Percentiles rank a stretch among this genome's conserved stretches.
Conservation (phyloP, 768 basidiomycete species). For the Mycena latifolia region DNA sequence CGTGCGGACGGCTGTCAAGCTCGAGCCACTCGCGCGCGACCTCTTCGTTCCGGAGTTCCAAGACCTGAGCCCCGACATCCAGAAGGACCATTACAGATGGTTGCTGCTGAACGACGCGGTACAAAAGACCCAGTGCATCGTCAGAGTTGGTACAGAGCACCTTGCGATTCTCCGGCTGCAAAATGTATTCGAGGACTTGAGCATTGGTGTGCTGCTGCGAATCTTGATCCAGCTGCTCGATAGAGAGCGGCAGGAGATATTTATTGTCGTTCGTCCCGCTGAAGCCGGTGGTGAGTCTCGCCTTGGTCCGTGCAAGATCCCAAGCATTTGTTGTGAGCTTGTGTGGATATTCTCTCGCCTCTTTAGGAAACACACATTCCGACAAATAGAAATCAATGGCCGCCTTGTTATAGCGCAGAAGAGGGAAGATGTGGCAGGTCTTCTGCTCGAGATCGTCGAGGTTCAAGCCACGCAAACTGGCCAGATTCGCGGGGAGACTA, state of each 20-base stretch:
- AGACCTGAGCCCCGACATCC: conserved; percentile 70
- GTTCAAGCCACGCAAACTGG: conserved; percentile 56
- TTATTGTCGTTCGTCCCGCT: conserved; percentile 68
- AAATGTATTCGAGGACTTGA: conserved; percentile 52
- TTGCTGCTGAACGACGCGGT: conserved; percentile 46
- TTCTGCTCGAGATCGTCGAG: conserved; percentile 51
- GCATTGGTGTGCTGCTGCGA: conserved; percentile 63
- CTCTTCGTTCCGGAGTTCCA: conserved; percentile 60
- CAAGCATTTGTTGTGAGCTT: conserved; percentile 63
- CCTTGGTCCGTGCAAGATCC: conserved; percentile 61
- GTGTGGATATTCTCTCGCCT: conserved; percentile 59
- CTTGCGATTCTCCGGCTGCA: conserved; percentile 54
- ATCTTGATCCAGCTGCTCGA: conserved; percentile 51
- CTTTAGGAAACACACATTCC: conserved; percentile 60
- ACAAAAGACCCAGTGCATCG: conserved; percentile 44
- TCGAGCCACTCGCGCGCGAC: conserved; percentile 57
- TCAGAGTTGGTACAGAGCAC: conserved; percentile 42
- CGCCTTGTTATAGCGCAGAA: conserved; percentile 51
- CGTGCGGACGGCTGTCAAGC: conserved; percentile 30
- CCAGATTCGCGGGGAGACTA: conserved; percentile 46
- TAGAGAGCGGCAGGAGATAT: conserved; percentile 51
- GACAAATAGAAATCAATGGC: conserved; percentile 62
- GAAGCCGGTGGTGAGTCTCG: conserved; percentile 59
- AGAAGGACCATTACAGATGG: conserved; percentile 61
- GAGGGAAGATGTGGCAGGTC: conserved; percentile 42